Evolutionary conservation across 169 alveolate species (phyloP).

Genomic region (Nephromyces sp.): DNA sequence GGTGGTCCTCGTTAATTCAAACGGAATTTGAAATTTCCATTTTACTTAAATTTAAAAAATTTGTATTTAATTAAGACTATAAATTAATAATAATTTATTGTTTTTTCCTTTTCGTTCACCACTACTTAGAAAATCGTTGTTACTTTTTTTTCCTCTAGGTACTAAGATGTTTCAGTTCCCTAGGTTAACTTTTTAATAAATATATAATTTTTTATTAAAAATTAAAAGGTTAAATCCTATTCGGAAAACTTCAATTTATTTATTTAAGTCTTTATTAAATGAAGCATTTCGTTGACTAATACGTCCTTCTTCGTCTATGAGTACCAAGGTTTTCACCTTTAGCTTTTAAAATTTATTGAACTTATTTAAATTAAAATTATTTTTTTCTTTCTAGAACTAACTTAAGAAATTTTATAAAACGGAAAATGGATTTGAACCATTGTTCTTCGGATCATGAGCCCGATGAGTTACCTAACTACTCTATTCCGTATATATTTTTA

Average conservation of each 20-base stretch:
- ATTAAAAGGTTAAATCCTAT: neutral
- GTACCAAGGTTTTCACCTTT: neutral
- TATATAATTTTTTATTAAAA: neutral
- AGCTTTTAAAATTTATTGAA: neutral
- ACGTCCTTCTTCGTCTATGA: neutral
- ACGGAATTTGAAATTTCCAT: neutral
- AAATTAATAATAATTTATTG: neutral
- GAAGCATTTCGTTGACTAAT: neutral
- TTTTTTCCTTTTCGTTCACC: neutral
- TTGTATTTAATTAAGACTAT: neutral
- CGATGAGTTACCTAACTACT: neutral
- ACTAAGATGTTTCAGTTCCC: neutral
- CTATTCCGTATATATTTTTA: neutral
- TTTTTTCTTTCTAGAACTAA: neutral
- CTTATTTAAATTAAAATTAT: neutral
- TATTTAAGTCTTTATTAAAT: neutral
- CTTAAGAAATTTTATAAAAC: neutral
- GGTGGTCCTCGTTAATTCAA: neutral
- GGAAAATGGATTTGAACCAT: neutral
- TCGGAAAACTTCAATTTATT: neutral
- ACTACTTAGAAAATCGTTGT: neutral
- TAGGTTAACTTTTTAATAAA: neutral
- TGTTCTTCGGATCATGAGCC: neutral
- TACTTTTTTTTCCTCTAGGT: neutral
- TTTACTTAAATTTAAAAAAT: neutral